Evolutionary conservation across 306 rosid species (phyloP).

Genomic region (Lupinus albus): DNA sequence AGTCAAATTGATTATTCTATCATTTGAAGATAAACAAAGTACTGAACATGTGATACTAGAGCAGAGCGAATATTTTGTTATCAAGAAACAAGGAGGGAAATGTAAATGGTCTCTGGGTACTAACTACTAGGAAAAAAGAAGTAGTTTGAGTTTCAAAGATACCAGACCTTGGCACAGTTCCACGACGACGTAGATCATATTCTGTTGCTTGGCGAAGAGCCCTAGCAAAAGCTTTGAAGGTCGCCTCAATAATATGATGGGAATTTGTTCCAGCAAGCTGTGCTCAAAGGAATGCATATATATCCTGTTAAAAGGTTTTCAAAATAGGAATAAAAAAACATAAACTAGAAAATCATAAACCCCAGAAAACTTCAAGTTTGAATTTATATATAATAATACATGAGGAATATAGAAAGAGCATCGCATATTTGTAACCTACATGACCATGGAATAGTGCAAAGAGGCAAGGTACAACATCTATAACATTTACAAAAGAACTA

Average conservation of each 20-base stretch:
- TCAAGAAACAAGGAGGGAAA: neutral
- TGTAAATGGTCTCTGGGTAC: neutral
- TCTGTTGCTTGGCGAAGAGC: slow-evolving; percentile 93
- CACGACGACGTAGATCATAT: slow-evolving; percentile 77
- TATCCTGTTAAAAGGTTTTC: slow-evolving; percentile 24
- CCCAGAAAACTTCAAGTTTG: slow-evolving; percentile 14
- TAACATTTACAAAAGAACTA: slow-evolving; percentile 15
- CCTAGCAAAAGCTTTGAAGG: slow-evolving; percentile 97
- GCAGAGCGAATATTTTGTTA: slow-evolving; percentile 15
- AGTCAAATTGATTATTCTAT: slow-evolving; percentile 25
- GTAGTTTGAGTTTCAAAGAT: slow-evolving; percentile 22
- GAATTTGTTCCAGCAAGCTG: slow-evolving; percentile 91
- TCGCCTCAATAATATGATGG: slow-evolving; percentile 95
- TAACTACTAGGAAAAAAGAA: neutral
- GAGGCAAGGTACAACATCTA: slow-evolving; percentile 3
- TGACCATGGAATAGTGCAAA: neutral
- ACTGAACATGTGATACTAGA: slow-evolving; percentile 8
- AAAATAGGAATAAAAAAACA: slow-evolving; percentile 26
- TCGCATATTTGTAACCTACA: slow-evolving; percentile 4
- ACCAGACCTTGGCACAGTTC: slow-evolving; percentile 81
- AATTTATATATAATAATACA: slow-evolving; percentile 32
- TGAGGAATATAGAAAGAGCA: slow-evolving; percentile 29
- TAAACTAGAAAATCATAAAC: slow-evolving; percentile 25
- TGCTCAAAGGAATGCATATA: slow-evolving; percentile 38
- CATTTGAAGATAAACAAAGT: slow-evolving; percentile 17